Evolutionary conservation across 371 early-diverging fungal species (phyloP).

Genomic region (Nematocida major): DNA sequence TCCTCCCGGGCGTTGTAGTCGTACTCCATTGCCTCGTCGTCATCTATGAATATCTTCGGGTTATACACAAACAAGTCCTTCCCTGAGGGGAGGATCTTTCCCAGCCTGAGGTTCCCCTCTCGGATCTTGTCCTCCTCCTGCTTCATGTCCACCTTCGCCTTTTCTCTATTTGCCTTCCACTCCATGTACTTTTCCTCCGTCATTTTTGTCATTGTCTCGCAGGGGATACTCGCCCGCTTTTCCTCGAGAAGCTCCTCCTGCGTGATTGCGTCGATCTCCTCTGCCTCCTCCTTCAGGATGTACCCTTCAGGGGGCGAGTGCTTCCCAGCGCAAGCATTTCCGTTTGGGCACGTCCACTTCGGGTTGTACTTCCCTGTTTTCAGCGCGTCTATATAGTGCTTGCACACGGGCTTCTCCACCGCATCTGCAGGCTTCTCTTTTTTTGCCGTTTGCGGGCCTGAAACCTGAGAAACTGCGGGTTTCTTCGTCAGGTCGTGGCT

Average conservation of each 20-base stretch:
- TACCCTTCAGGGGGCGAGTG: conserved; percentile 95
- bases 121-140: conserved; percentile 78
- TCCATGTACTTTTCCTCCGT: conserved; percentile 80
- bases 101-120: conserved; percentile 62
- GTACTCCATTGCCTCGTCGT: conserved; percentile 68
- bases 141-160: conserved; percentile 71
- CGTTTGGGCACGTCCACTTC: conserved; percentile 94
- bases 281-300: conserved; percentile 66
- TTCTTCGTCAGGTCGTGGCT: conserved; percentile 89
- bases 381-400: conserved; percentile 92
- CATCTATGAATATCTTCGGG: conserved; percentile 75
- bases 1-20: conserved; percentile 61
- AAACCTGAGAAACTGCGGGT: too few relatives aligned
- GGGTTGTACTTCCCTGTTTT: conserved; percentile 87
- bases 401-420: conserved; percentile 84
- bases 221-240: conserved; percentile 82
- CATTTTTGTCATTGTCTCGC: conserved; percentile 82
- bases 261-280: conserved; percentile 45
- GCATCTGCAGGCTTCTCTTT: conserved; percentile 89
- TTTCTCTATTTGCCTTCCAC: conserved; percentile 73
- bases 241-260: conserved; percentile 59
- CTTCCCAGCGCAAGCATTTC: conserved; percentile 77
- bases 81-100: conserved; percentile 66
- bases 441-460: too few relatives aligned
- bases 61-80: conserved; percentile 91